A percentile compares a stretch with the other conserved stretches of the same genome.
phyloP scores from a whole-genome alignment of 2,329 filamentous ascomycete genomes.

The Lachnellula hyalina region DNA sequence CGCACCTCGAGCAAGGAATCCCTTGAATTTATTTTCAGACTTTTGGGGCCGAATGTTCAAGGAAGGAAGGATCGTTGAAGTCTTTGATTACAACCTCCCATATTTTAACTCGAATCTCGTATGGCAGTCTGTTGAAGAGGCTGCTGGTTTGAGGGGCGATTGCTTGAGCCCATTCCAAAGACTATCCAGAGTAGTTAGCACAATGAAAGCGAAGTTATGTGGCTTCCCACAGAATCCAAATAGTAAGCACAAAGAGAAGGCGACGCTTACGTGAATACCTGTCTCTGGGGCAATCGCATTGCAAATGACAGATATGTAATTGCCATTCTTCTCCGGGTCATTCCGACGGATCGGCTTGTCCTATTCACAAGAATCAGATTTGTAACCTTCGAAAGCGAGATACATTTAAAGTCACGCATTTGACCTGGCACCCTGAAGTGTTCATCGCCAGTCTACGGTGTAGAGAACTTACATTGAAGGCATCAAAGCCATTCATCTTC shows the following conservation, averaged over 20 bases:
- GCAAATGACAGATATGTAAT: not conserved
- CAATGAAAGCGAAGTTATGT: not conserved
- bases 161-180: constrained; percentile 7
- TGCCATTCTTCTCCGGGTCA: not conserved
- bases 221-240: not conserved
- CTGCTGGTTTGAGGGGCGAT: constrained; percentile 1
- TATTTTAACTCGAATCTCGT: constrained; percentile 7
- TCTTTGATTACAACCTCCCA: constrained; percentile 7
- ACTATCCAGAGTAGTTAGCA: not conserved
- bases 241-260: no score
- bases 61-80: not conserved
- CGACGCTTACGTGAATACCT: constrained; percentile 9
- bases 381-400: not conserved
- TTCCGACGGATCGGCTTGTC: not conserved
- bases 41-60: constrained; percentile 4
- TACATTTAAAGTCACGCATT: no score
- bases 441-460: not conserved
- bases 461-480: constrained; percentile 7
- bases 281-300: not conserved
- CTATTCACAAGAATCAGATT: not conserved
- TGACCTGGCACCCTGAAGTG: no score
- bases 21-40: constrained; percentile 8
- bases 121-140: constrained; percentile 7
- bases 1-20: not conserved
- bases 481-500: constrained; percentile 10